phyloP scores from a whole-genome alignment of 2,329 filamentous ascomycete species.

The Bimuria novae-zelandiae region DNA sequence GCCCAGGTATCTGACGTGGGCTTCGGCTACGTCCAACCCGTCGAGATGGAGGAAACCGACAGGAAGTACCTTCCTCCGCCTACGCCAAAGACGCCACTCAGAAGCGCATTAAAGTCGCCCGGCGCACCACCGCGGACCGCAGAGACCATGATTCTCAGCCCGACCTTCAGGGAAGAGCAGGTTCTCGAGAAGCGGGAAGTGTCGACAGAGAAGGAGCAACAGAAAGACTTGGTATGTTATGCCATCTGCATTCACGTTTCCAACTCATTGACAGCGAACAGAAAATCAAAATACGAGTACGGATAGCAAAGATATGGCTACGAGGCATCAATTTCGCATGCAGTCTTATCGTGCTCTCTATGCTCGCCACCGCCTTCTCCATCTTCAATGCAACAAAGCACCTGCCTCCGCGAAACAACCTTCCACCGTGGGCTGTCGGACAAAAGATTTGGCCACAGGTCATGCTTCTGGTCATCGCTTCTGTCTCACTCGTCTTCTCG shows the following conservation, averaged over 20 bases:
- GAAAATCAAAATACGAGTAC: conserved; percentile 91
- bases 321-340: conserved; percentile 96
- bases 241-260: not conserved
- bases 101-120: conserved; percentile 87
- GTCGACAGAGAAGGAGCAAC: conserved; percentile 83
- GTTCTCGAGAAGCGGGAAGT: conserved; percentile 83
- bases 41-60: conserved; percentile 60
- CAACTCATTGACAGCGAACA: conserved; percentile 53
- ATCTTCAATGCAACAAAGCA: conserved; percentile 89
- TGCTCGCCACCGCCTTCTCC: conserved; percentile 83
- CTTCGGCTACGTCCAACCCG: conserved; percentile 79
- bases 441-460: conserved; percentile 91
- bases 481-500: conserved; percentile 78
- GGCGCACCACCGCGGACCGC: conserved; percentile 73
- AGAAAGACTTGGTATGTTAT: conserved; percentile 77
- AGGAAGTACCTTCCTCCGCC: conserved; percentile 55
- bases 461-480: conserved; percentile 76
- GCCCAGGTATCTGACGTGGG: conserved; percentile 83
- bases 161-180: conserved; percentile 88
- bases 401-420: conserved; percentile 74
- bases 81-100: conserved; percentile 78
- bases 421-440: conserved; percentile 80
- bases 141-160: conserved; percentile 79
- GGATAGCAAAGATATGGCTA: conserved; percentile 93
- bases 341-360: conserved; percentile 89